Base-by-base conservation (phyloP, 106 monocot genomes). In the Iris macrosiphon region DNA sequence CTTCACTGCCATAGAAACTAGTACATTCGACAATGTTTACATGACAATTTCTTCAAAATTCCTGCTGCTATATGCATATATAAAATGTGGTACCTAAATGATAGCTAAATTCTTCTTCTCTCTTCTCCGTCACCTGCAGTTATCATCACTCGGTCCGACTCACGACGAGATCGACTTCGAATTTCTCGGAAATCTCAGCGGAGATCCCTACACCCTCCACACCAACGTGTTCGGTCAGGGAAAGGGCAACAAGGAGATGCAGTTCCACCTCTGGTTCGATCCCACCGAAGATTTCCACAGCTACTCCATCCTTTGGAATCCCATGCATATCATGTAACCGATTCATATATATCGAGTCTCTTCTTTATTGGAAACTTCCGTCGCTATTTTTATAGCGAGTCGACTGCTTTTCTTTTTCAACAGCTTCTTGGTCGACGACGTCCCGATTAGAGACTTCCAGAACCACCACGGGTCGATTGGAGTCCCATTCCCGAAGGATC, bases 81-180 rank as follows among this genome's bases (percentile, higher is more conserved):
- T n/a, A n/a, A n/a, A n/a, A n/a, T n/a, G n/a, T n/a, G n/a, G n/a
- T n/a, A n/a, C n/a, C n/a, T n/a, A n/a, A n/a, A n/a, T n/a, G n/a
- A n/a, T n/a, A n/a, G n/a, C n/a, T n/a, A n/a, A n/a, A n/a, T n/a
- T n/a, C n/a, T n/a, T n/a, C n/a, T n/a, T n/a, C n/a, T n/a, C n/a
- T n/a, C n/a, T 7, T 4, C 4, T 38, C 37, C 37, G 13, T 38
- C 11, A 13, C n/a, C n/a, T 58, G 34, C 30, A 68, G 67, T 40
- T 68, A 18, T 67, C 66, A 2, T 67, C 66, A 2, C 66, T 46
- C 3, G 66, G 66, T 22, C 57, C 66, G 15, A 47, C 55, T 0
- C 66, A 67, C 9, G 66, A 67, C 14, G 66, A 67, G 47, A 67
- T 67, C 18, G 66, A 67, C 47, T 67, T 67, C 18, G 66, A 67